Conservation (phyloP, 2,329 filamentous ascomycete species). For the Oidium heveae region DNA sequence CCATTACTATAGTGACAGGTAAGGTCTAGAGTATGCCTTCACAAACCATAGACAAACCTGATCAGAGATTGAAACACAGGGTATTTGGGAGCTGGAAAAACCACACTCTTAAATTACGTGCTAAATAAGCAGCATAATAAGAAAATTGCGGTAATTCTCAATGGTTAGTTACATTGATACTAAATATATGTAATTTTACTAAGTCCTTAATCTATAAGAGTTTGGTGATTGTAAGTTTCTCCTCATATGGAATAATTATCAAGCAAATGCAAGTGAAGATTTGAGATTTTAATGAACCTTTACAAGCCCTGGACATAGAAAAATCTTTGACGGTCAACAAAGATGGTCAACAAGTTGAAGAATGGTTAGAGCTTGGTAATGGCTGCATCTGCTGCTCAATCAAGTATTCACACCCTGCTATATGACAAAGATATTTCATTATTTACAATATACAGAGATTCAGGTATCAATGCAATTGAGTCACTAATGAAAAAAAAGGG, state of each 20-base stretch:
- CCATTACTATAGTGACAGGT: constrained; percentile 69
- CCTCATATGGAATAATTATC: no score
- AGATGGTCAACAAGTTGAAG: constrained; percentile 57
- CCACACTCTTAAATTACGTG: constrained; percentile 86
- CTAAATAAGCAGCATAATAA: constrained; percentile 87
- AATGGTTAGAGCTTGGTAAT: constrained; percentile 91
- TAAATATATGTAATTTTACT: neutral
- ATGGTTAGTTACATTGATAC: constrained; percentile 25
- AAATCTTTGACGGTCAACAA: constrained; percentile 83
- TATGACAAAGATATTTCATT: neutral
- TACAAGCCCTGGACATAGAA: constrained; percentile 61
- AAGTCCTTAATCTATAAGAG: constrained; percentile 21
- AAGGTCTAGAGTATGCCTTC: constrained; percentile 6
- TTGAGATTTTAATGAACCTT: neutral
- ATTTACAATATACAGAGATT: constrained; percentile 31
- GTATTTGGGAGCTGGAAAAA: constrained; percentile 89
- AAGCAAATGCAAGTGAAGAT: no score
- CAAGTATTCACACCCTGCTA: constrained; percentile 29
- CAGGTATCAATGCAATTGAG: constrained; percentile 84
- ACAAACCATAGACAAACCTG: neutral
- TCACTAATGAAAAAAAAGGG: constrained; percentile 84
- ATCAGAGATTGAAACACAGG: constrained; percentile 22
- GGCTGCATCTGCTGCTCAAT: constrained; percentile 96
- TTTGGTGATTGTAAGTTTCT: constrained; percentile 47
- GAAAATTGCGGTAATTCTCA: constrained; percentile 93